Base-by-base conservation (phyloP, 176 grass and related monocot species). In the Avena atlantica region DNA sequence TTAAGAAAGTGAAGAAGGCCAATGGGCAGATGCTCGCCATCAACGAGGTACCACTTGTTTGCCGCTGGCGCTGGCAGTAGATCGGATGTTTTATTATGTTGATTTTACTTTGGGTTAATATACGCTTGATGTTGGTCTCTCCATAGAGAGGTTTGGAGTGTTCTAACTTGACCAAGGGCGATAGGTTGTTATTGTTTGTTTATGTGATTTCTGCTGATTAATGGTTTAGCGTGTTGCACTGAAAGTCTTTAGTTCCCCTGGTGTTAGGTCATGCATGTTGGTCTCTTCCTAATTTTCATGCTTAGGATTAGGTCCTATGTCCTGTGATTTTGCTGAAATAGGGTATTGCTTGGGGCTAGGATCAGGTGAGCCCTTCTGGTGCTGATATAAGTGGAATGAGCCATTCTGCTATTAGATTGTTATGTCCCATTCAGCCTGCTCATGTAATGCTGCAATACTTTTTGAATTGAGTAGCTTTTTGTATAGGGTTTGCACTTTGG, bases 1-100 rank as follows among this genome's bases (percentile, higher is more conserved):
- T 98, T 0, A 98, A 98, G 93, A 98, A 92, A 63, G 95, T 98
- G 19, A 98, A 98, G 91, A 98, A 98, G 93, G 93, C 93, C 72
- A 98, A 95, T 55, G 95, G 95, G 12, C 95, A 98, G 56, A 80
- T 98, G 49, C 73, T 98, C 47, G 95, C 95, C 29, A 91, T 98
- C 51, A 98, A 93, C 57, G 95, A 98, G 95, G 95, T 98, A 88
- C 51, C 6, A 21, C 50, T 84, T 3, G 6, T 2, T 48, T 74
- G 1, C 0, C 9, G 0, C 7, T 2, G 57, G 2, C 8, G 0
- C 7, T 2, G 57, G 2, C 37, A 0, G 0, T 78, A 83, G 21
- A 65, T 82, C 20, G 3, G 8, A 23, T 6, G 15, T 78, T 53
- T 12, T 75, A 3, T n/a, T 4, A 4, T 5, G 8, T 2, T 85